phyloP scores from a whole-genome alignment of 1,139 yeast genomes.

The Nakaseomyces sp. region DNA sequence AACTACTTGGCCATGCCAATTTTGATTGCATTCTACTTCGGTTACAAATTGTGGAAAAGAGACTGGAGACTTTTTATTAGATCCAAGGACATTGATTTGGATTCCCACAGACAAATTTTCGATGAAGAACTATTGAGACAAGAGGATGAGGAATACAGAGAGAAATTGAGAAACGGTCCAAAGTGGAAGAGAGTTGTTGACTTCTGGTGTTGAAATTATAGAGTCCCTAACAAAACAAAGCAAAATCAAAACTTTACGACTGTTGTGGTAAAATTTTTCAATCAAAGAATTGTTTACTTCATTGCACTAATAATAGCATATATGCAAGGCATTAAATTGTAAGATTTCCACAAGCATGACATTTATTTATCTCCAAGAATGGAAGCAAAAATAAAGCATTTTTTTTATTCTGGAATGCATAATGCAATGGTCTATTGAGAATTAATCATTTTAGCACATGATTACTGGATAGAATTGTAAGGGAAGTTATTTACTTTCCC shows the following conservation, averaged over 20 bases:
- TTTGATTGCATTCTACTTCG: slow-evolving; percentile 42
- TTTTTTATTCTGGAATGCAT: no score
- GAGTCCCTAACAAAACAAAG: no score
- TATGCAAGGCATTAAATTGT: no score
- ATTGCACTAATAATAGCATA: no score
- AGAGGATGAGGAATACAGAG: slow-evolving; percentile 43
- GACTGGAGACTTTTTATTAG: slow-evolving; percentile 45
- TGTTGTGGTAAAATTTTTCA: not conserved
- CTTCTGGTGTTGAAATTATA: slow-evolving; percentile 19
- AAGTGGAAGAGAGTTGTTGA: slow-evolving; percentile 13
- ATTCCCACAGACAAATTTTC: slow-evolving; percentile 60
- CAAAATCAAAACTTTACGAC: not conserved
- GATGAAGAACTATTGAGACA: slow-evolving; percentile 60
- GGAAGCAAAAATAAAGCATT: no score
- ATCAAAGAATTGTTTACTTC: no score
- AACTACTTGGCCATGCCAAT: slow-evolving; percentile 56
- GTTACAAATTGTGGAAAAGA: slow-evolving; percentile 46
- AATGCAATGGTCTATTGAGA: no score
- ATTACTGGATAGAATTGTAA: no score
- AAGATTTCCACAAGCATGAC: no score
- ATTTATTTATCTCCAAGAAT: no score
- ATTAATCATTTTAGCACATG: no score
- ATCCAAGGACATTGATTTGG: slow-evolving; percentile 49
- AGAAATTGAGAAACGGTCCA: slow-evolving; percentile 18
- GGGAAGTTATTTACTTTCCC: no score